Evolutionary conservation across 179 eudicot genomes (phyloP).

Genomic region (Camellia oleifera): DNA sequence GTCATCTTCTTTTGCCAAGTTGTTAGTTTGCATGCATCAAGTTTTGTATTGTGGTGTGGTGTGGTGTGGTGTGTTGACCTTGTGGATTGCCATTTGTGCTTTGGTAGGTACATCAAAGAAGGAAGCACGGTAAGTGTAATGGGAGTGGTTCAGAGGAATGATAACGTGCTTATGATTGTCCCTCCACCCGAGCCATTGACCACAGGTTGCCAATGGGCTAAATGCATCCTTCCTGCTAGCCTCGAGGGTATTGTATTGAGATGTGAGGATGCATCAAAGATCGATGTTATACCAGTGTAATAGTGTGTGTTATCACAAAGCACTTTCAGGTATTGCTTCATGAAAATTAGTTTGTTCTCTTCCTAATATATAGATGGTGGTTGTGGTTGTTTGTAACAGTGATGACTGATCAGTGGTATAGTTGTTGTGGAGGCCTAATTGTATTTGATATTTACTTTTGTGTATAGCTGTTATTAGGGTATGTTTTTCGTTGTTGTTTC

Average conservation of each 20-base stretch:
- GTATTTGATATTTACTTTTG: conserved; percentile 4
- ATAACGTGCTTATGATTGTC: conserved; percentile 91
- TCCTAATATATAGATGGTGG: not conserved
- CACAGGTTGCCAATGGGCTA: conserved; percentile 96
- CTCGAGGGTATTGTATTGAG: conserved; percentile 91
- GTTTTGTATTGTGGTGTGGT: not conserved
- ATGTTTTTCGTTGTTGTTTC: conserved; percentile 7
- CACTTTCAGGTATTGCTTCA: not conserved
- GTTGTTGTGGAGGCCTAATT: conserved; percentile 13
- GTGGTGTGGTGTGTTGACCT: not conserved
- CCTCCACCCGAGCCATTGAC: conserved; percentile 84
- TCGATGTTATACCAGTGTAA: conserved; percentile 89
- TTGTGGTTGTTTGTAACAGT: not conserved
- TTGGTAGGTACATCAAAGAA: conserved; percentile 83
- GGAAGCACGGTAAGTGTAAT: conserved; percentile 97
- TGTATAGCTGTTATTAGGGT: conserved; percentile 17
- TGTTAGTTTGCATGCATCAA: not conserved
- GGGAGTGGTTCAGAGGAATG: conserved; percentile 94
- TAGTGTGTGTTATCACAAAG: not conserved
- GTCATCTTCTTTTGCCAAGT: not conserved
- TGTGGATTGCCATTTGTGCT: not conserved
- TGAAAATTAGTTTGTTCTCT: conserved; percentile 11
- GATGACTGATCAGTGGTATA: not conserved
- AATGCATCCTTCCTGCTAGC: conserved; percentile 82
- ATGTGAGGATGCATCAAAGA: conserved; percentile 91